Conservation (phyloP, 2,329 filamentous ascomycete genomes). For the Aspergillus bombycis region DNA sequence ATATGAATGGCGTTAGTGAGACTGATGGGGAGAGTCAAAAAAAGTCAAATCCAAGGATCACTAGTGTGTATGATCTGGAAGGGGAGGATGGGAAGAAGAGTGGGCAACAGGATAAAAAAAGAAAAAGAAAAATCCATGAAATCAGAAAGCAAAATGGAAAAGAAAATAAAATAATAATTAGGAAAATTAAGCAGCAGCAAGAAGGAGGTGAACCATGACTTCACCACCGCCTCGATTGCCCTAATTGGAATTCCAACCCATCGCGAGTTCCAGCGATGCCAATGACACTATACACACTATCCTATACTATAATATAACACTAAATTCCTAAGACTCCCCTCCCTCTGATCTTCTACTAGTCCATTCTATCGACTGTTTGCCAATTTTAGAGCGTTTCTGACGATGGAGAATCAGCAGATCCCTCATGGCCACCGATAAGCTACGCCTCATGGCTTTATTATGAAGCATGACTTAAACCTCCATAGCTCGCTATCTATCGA, state of each 20-base stretch:
- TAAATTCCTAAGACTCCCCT: not conserved
- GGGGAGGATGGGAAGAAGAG: not conserved
- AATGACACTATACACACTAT: not conserved
- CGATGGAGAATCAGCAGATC: not conserved
- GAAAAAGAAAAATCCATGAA: not conserved
- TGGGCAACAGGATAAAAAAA: not conserved
- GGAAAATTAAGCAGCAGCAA: not conserved
- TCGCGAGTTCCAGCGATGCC: too few species aligned
- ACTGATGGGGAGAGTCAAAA: not conserved
- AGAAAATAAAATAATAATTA: not conserved
- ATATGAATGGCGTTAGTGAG: not conserved
- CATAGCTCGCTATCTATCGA: too few species aligned
- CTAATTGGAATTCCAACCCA: not conserved
- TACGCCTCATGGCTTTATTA: not conserved
- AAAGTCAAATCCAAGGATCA: constrained; percentile 3
- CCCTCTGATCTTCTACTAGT: constrained; percentile 1
- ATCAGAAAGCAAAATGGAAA: constrained; percentile 1
- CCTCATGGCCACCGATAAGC: not conserved
- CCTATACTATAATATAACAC: not conserved
- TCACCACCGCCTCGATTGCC: not conserved
- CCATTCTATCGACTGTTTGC: not conserved
- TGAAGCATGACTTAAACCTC: too few species aligned
- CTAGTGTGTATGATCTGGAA: not conserved
- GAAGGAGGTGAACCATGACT: not conserved
- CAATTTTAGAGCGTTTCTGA: not conserved